phyloP scores from a whole-genome alignment of 2,329 filamentous ascomycete genomes.

The Diaporthe helianthi region DNA sequence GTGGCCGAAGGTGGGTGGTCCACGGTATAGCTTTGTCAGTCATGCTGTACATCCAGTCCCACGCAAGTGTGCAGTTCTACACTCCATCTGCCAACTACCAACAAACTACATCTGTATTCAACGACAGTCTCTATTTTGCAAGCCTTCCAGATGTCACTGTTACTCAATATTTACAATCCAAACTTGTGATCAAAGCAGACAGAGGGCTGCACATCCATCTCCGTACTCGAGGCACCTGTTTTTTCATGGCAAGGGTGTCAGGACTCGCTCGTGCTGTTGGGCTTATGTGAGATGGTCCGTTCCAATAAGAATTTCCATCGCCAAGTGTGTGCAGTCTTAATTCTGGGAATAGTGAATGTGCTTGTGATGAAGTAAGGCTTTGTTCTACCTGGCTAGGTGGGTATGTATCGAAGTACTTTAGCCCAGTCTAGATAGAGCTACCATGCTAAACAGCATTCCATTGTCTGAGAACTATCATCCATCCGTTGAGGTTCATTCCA shows the following conservation, averaged over 20 bases:
- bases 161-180: neutral
- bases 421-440: neutral
- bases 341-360: neutral
- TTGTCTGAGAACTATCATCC: neutral
- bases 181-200: neutral
- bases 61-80: neutral
- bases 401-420: no score
- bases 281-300: neutral
- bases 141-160: neutral
- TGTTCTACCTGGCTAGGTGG: no score
- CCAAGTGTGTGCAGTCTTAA: neutral
- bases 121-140: neutral
- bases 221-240: neutral
- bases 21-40: no score
- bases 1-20: no score
- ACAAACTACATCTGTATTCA: neutral
- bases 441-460: neutral
- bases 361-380: neutral
- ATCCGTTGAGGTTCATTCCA: neutral
- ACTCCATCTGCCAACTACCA: neutral
- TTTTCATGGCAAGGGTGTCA: neutral
- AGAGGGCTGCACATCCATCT: neutral
- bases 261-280: neutral
- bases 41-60: neutral
- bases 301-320: neutral